These are phyloP conservation scores for Eleusine indica DNA, from an alignment of 176 grass and related monocot genomes.

Conservation along the genomic window DNA sequence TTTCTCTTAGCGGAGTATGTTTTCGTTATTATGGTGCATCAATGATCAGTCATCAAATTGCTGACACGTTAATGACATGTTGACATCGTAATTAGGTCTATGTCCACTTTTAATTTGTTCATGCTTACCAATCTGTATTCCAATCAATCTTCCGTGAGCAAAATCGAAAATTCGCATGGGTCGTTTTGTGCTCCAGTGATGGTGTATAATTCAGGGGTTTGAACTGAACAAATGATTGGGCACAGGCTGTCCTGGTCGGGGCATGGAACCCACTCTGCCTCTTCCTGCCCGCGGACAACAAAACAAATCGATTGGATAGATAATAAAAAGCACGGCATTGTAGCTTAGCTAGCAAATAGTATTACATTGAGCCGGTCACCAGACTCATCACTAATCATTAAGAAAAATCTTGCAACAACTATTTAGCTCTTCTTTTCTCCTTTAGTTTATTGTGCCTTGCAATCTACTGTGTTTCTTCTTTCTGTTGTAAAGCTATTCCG, in stretches of 20 bases:
- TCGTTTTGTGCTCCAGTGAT: background rate
- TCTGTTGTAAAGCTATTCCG: slow-evolving; percentile 29
- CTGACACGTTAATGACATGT: background rate
- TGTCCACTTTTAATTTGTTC: background rate
- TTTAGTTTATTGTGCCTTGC: background rate
- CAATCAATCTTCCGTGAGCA: background rate
- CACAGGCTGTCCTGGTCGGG: slow-evolving; percentile 49
- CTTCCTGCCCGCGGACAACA: slow-evolving; percentile 23
- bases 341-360: slow-evolving; percentile 22
- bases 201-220: background rate
- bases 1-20: no score
- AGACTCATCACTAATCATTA: slow-evolving; percentile 3
- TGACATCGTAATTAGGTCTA: background rate
- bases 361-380: background rate
- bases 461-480: background rate
- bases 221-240: slow-evolving; percentile 37
- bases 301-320: slow-evolving; percentile 8
- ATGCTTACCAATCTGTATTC: background rate
- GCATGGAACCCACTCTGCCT: slow-evolving; percentile 40
- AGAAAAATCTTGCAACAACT: slow-evolving; percentile 25
- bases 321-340: background rate
- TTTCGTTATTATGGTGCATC: no score
- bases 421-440: background rate
- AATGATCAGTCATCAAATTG: no score
- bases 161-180: background rate